Base-by-base conservation (phyloP, 2,329 filamentous ascomycete species). In the Colletotrichum scovillei region DNA sequence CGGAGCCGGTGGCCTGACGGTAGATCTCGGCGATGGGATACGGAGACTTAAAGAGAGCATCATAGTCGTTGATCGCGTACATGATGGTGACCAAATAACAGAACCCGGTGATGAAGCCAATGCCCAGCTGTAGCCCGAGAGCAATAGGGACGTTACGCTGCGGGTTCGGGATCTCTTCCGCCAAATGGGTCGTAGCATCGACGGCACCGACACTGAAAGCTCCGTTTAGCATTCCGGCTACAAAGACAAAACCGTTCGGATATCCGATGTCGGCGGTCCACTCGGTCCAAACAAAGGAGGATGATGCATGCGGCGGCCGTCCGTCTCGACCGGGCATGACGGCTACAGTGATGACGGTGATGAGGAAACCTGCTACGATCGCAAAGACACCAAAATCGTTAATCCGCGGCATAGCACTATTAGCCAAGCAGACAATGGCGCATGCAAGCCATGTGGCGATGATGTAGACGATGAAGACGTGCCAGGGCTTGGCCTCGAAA, bases 21-120 rank as follows among this genome's bases (percentile, higher is more conserved):
- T 93, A 94, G 71, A 94, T 91, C 65, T 91, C 89, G 7, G 91
- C 89, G 14, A 93, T 88, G 0, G 92, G 92, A 76, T 91, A 92
- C 3, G 86, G 81, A 38, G 86, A 87, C 69, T 83, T 82, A 22
- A 86, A 83, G 8, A 82, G 78, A 59, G 89, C 84, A 58, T 91
- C 86, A 26, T 86, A 84, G 76, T 89, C 85, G 72, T 91, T 85
- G 77, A 91, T 89, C 72, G 86, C 81, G 81, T 92, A 92, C 81
- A 92, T 85, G 74, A 89, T 82, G 49, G 88, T 81, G 16, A 90
- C 82, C 2, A 89, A 80, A 73, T 89, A 89, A 69, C 83, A 80
- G 26, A 91, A 85, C 0, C 88, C 86, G 0, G 89, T 87, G 11
- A 88, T 69, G 52, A 91, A 89, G 0, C 86, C 86, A 7, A 87